A percentile compares a stretch with the other conserved stretches of the same genome.
These are phyloP conservation scores for Cylindrotheca fusiformis DNA, from an alignment of 108 stramenopile genomes.

Conservation along the genomic window DNA sequence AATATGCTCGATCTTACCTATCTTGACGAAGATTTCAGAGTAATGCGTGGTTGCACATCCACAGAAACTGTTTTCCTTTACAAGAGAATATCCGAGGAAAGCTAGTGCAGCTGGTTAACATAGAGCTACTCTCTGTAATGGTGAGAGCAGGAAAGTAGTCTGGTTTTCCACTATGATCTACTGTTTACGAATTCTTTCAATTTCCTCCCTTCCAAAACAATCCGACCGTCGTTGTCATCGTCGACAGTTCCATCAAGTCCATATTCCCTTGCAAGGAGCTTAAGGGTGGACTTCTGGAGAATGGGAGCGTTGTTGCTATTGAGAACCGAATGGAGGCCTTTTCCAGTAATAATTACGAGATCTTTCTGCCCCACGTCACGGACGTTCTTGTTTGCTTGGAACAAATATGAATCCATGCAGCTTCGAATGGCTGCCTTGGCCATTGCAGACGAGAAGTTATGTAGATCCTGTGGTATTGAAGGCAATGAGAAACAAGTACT, in stretches of 20 bases:
- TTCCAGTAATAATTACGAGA: conserved; percentile 62
- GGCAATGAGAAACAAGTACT: not conserved
- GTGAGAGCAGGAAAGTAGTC: not conserved
- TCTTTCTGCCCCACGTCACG: conserved; percentile 18
- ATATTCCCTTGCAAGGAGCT: conserved; percentile 44
- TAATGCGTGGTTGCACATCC: conserved; percentile 85
- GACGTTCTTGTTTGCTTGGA: not conserved
- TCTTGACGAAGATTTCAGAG: conserved; percentile 74
- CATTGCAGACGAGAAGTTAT: conserved; percentile 62
- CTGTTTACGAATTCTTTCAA: conserved; percentile 32
- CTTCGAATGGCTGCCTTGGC: conserved; percentile 65
- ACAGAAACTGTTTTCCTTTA: conserved; percentile 78
- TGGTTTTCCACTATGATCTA: conserved; percentile 10
- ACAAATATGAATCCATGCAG: conserved; percentile 40
- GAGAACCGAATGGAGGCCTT: conserved; percentile 48
- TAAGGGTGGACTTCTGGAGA: conserved; percentile 27
- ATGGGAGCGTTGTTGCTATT: conserved; percentile 46
- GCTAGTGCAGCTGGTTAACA: not conserved
- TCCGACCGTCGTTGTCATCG: conserved; percentile 44
- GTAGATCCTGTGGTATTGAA: conserved; percentile 55
- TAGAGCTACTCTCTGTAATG: not conserved
- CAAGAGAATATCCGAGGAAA: conserved; percentile 23
- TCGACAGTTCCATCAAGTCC: conserved; percentile 39
- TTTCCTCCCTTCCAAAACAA: conserved; percentile 25
- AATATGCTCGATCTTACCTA: conserved; percentile 76